Evolutionary conservation across 2,329 filamentous ascomycete genomes (phyloP), one percentile per base, ranked within the genome.

Genomic region (Calonectria leucothoes): DNA sequence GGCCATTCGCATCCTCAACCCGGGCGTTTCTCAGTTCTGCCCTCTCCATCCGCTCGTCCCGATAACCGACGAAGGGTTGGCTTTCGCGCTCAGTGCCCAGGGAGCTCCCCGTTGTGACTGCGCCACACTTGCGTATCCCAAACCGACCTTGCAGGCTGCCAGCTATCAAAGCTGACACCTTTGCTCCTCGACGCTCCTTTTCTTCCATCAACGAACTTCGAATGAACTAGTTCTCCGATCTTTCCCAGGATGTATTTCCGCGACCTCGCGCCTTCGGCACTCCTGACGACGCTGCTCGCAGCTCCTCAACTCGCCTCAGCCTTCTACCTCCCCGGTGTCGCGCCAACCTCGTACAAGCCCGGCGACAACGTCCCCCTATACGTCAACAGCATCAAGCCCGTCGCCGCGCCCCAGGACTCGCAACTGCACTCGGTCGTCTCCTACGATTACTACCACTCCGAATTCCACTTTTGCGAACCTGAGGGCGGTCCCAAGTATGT

Each of bases 321-420:
- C 69, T 99, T 98, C 88, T 99, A 99, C 87, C 94, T 99, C 49
- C 97, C 96, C 45, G 97, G 97, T 79, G 95, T 98, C 79, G 96
- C 96, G 77, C 97, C 97, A 27, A 97, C 95, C 52, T 96, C 96
- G 70, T 99, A 99, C 88, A 92, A 94, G 81, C 87, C 88, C 66
- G 94, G 92, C 82, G 94, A 97, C 80, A 87, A 87, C 31, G 97
- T 99, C 29, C 95, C 96, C 29, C 91, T 99, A 63, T 93, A 94
- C 81, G 97, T 99, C 84, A 99, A 99, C 87, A 93, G 93, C 82
- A 93, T 99, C 80, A 97, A 95, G 51, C 96, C 97, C 5, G 92
- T 96, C 57, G 92, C 95, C 57, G 94, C 94, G 51, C 89, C 91
- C 73, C 89, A 91, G 76, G 95, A 98, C 85, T 91, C 93, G 31